Percentiles rank a stretch among this genome's conserved stretches.
Evolutionary conservation across 1,284 basidiomycete species (phyloP).

Genomic region (Sphaerobolus stellatus): DNA sequence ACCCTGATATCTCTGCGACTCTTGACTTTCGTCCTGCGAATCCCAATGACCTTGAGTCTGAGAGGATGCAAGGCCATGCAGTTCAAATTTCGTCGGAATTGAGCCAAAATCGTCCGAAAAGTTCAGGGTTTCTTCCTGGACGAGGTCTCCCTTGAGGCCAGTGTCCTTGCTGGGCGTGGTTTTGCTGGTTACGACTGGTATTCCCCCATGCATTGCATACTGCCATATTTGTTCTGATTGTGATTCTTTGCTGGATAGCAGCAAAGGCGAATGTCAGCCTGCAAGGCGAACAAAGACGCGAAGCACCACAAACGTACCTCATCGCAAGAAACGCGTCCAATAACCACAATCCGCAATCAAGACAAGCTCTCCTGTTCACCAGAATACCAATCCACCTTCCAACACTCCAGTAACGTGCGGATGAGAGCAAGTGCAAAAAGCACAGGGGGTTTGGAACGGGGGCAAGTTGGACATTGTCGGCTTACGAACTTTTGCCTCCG

Average conservation of each 20-base stretch:
- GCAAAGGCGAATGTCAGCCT: not conserved
- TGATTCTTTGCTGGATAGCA: slow-evolving; percentile 8
- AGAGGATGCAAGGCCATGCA: slow-evolving; percentile 8
- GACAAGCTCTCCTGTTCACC: no score
- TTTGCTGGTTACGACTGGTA: not conserved
- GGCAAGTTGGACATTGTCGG: no score
- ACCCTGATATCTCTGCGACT: not conserved
- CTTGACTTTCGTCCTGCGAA: not conserved
- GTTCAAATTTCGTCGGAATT: not conserved
- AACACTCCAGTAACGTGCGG: no score
- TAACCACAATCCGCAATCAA: no score
- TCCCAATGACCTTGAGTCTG: slow-evolving; percentile 3
- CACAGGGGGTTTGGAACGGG: no score
- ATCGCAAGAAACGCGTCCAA: no score
- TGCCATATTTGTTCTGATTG: slow-evolving; percentile 11
- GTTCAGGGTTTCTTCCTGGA: slow-evolving; percentile 26
- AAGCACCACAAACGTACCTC: no score
- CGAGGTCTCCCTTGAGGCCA: slow-evolving; percentile 19
- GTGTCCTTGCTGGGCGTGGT: slow-evolving; percentile 7
- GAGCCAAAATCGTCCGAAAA: slow-evolving; percentile 3
- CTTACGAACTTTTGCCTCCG: no score
- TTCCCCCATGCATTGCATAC: slow-evolving; percentile 7
- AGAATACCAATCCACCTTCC: no score
- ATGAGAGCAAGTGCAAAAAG: no score
- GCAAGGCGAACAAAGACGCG: no score